Evolutionary conservation across 2,329 filamentous ascomycete species (phyloP), one percentile per base, ranked within the genome.

Genomic region (Beauveria brongniartii): DNA sequence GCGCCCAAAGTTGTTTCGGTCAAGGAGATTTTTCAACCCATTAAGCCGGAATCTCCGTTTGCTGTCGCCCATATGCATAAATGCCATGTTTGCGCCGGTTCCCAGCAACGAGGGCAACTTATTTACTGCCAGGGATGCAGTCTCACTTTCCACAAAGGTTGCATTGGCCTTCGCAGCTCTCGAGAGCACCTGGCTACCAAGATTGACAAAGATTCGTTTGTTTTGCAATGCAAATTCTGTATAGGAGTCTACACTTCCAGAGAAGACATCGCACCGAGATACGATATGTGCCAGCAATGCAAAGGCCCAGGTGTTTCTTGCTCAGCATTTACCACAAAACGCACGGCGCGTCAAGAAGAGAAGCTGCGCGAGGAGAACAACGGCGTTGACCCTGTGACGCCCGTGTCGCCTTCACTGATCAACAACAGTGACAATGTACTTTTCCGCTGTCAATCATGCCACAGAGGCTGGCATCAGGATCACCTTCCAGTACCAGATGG

Each of bases 121-220:
- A 82, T 99, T 40, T 87, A 88, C 69, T 99, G 94, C 67, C 95
- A 99, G 74, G 94, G 94, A 34, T 99, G 94, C 71, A 91, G 88
- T 2, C 79, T 87, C 53, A 82, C 89, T 0, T 96, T 91, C 66
- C 94, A 99, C 74, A 91, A 90, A 71, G 76, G 76, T 46, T 99
- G 94, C 69, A 79, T 99, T 30, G 92, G 93, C 1, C 78, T 81
- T 54, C 84, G 94, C 55, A 83, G 82, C 56, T 78, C 72, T 14
- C 83, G 94, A 63, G 91, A 96, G n/a, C 94, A 97, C 71, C 77
- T 94, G 41, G 91, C 91, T 10, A 97, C 92, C 26, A 99, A 97
- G 71, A 74, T 97, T 57, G 86, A 80, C 2, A 78, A 88, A 1
- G 85, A 88, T 2, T 75, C 88, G 43, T 97, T 96, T 67, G 87